A percentile compares a stretch with the other conserved stretches of the same genome.
Conservation (phyloP, 768 basidiomycete species). For the Gloeopeniophorella convolvens region DNA sequence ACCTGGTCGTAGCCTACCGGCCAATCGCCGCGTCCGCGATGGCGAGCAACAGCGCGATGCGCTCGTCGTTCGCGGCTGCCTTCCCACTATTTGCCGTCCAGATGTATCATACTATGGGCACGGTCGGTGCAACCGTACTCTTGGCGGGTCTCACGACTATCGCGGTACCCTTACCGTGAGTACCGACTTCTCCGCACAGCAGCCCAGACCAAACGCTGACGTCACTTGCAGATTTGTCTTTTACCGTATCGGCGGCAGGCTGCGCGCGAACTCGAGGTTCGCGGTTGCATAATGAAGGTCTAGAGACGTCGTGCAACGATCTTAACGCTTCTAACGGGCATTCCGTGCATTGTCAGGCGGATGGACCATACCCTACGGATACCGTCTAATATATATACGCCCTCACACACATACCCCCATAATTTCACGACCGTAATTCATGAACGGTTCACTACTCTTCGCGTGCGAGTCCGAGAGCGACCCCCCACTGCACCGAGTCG, state of each 20-base stretch:
- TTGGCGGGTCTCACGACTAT: conserved; percentile 34
- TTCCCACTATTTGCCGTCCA: conserved; percentile 35
- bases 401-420: too few species aligned
- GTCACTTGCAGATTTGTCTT: neutral
- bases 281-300: neutral
- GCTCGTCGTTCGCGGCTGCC: conserved; percentile 32
- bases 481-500: too few species aligned
- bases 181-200: conserved; percentile 22
- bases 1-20: too few species aligned
- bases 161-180: conserved; percentile 45
- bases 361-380: neutral
- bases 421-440: too few species aligned
- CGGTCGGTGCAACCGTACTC: conserved; percentile 33
- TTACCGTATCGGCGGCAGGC: neutral
- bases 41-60: conserved; percentile 51
- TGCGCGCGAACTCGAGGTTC: neutral
- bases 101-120: conserved; percentile 32
- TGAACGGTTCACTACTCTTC: too few species aligned
- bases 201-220: too few species aligned
- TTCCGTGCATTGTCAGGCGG: neutral
- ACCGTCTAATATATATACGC: too few species aligned
- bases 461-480: too few species aligned
- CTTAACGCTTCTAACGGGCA: neutral
- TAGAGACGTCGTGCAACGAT: neutral
- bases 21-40: conserved; percentile 56